phyloP scores from a whole-genome alignment of 306 rosid genomes.

The Astragalus glycyphyllos region DNA sequence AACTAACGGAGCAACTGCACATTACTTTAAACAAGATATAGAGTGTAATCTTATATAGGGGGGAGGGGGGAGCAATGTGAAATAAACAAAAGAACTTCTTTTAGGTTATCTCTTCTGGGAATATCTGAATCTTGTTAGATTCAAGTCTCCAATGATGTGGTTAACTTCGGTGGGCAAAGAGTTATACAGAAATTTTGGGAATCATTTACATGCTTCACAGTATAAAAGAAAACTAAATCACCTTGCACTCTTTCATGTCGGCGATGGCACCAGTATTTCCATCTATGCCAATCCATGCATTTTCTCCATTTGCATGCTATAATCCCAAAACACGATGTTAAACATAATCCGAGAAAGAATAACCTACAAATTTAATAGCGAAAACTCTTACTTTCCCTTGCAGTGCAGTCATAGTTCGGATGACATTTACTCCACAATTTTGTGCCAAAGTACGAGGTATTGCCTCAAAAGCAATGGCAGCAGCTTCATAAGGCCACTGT shows the following conservation, averaged over 20 bases:
- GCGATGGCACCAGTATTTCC: constrained; percentile 79
- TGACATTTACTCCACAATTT: constrained; percentile 95
- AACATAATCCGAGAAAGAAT: not conserved
- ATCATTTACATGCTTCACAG: constrained; percentile 8
- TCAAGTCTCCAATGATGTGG: constrained; percentile 1
- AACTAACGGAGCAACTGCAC: not conserved
- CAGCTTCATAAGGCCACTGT: constrained; percentile 99
- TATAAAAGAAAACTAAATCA: constrained; percentile 24
- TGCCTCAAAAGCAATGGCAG: constrained; percentile 94
- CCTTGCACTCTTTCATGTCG: constrained; percentile 87
- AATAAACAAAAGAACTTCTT: not conserved
- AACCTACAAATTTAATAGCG: not conserved
- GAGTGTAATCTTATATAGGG: not conserved
- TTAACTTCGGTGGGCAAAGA: not conserved
- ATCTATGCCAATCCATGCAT: constrained; percentile 93
- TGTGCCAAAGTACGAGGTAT: constrained; percentile 96
- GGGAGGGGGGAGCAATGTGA: not conserved
- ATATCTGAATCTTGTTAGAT: not conserved
- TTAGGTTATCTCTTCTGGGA: not conserved
- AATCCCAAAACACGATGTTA: constrained; percentile 30
- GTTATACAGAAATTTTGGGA: not conserved
- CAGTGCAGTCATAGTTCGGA: constrained; percentile 89
- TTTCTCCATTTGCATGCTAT: constrained; percentile 88
- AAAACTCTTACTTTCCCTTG: constrained; percentile 78
- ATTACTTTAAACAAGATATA: not conserved